phyloP scores from a whole-genome alignment of 2,329 filamentous ascomycete species.

The Alternaria solani region DNA sequence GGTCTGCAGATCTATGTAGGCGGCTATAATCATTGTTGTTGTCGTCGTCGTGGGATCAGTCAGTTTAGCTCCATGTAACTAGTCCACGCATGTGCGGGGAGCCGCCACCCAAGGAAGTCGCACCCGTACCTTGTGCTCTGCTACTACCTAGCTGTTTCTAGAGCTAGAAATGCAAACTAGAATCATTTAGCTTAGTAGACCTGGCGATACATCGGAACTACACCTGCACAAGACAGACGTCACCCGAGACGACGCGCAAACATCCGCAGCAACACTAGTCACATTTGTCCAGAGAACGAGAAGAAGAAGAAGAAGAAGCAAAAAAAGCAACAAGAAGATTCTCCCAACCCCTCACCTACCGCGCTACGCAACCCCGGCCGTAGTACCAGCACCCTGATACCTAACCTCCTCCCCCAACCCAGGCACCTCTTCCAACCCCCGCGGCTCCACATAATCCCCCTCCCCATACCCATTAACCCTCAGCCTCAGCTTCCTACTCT shows the following conservation, averaged over 20 bases:
- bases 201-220: too few species aligned
- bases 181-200: background rate
- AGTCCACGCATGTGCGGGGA: conserved; percentile 2
- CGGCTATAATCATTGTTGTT: background rate
- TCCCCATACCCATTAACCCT: conserved; percentile 49
- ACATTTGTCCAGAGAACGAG: background rate
- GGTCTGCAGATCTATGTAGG: background rate
- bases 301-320: background rate
- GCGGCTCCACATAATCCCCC: conserved; percentile 51
- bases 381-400: conserved; percentile 29
- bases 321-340: background rate
- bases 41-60: background rate
- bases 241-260: background rate
- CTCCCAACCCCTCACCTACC: background rate
- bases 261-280: background rate
- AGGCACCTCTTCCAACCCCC: conserved; percentile 49
- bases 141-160: background rate
- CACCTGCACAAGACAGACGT: background rate
- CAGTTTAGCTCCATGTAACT: background rate
- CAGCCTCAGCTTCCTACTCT: conserved; percentile 51
- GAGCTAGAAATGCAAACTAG: background rate
- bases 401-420: conserved; percentile 20
- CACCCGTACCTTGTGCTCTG: background rate
- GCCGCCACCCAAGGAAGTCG: background rate
- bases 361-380: conserved; percentile 18